These are phyloP conservation scores for Pistacia integerrima DNA, from an alignment of 345 rosid species.

Conservation along the genomic window DNA sequence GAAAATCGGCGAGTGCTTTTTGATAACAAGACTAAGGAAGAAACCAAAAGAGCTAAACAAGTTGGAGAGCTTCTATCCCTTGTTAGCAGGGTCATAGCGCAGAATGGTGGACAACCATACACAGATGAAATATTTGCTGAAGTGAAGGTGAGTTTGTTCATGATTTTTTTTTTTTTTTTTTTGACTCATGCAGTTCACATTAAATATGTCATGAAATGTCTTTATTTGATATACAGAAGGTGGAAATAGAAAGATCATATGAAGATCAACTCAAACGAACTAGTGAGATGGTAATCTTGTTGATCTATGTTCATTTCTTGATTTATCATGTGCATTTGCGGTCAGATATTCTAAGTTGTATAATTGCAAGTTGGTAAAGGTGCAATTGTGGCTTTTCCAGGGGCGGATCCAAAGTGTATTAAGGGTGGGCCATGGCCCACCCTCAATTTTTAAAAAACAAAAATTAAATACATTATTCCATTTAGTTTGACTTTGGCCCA, in stretches of 20 bases:
- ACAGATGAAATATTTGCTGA: conserved; percentile 73
- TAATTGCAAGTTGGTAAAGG: background rate
- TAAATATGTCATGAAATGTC: background rate
- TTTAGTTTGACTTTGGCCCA: no score
- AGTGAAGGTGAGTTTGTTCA: conserved; percentile 49
- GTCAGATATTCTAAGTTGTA: background rate
- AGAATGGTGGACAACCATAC: conserved; percentile 75
- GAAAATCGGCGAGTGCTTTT: conserved; percentile 63
- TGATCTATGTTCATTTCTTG: background rate
- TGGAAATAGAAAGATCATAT: conserved; percentile 60
- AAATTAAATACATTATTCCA: no score
- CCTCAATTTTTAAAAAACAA: no score
- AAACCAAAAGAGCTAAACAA: conserved; percentile 53
- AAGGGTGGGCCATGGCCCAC: no score
- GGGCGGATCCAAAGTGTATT: no score
- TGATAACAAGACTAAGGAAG: conserved; percentile 78
- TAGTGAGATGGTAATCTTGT: conserved; percentile 56
- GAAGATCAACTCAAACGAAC: conserved; percentile 66
- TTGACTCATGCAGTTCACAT: background rate
- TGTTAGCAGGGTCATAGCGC: conserved; percentile 47
- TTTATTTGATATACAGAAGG: conserved; percentile 46
- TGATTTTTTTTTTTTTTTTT: no score
- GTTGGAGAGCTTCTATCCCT: conserved; percentile 65
- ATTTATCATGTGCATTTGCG: background rate
- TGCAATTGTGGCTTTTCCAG: no score